phyloP scores from a whole-genome alignment of 306 rosid genomes.

The Carpinus fangiana region DNA sequence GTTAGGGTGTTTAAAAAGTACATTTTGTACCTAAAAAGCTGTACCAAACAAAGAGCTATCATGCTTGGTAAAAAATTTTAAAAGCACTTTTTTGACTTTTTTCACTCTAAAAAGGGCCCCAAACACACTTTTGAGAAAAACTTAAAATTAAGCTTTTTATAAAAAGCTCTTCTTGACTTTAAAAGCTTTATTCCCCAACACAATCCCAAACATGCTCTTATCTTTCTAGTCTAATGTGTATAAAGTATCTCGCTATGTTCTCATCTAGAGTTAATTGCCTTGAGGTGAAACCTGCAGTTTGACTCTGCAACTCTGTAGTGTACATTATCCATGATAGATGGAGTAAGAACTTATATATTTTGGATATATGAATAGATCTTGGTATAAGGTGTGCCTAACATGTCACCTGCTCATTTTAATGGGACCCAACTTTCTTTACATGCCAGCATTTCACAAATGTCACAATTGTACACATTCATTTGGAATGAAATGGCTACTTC shows the following conservation, averaged over 20 bases:
- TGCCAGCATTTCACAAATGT: conserved; percentile 74
- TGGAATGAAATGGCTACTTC: conserved; percentile 79
- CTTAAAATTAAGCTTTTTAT: too few relatives aligned
- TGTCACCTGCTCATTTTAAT: conserved; percentile 10
- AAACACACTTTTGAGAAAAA: too few relatives aligned
- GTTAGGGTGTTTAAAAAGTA: too few relatives aligned
- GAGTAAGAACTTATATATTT: neutral
- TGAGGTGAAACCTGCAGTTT: neutral
- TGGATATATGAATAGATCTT: neutral
- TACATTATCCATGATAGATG: neutral
- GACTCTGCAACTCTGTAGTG: neutral
- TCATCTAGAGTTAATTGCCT: neutral
- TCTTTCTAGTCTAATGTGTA: neutral
- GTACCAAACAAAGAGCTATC: too few relatives aligned
- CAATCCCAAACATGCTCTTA: too few relatives aligned
- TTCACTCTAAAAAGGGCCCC: too few relatives aligned
- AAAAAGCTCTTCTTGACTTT: too few relatives aligned
- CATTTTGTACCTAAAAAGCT: too few relatives aligned
- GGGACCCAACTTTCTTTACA: conserved; percentile 19
- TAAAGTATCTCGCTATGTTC: neutral
- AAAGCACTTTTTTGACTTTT: too few relatives aligned
- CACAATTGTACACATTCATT: conserved; percentile 66
- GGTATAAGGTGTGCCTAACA: too few relatives aligned
- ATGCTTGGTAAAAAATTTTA: too few relatives aligned
- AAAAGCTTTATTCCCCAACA: too few relatives aligned